Base-by-base conservation (phyloP, 345 rosid species). In the Dovyalis caffra region DNA sequence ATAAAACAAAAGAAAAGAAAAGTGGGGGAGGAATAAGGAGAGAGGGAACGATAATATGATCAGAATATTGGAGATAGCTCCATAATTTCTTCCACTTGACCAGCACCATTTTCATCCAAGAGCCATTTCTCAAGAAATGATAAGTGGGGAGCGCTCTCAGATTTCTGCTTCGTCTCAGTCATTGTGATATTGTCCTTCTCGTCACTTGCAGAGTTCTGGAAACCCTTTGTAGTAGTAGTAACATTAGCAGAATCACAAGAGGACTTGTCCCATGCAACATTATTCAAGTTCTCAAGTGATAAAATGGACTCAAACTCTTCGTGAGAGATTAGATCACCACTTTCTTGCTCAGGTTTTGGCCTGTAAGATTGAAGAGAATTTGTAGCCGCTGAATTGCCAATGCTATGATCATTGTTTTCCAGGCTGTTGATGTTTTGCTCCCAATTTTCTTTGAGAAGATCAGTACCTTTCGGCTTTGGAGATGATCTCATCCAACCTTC, bases 71-170 rank as follows among this genome's bases (percentile, higher is more conserved):
- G 71, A 45, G 81, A 74, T 11, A 81, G 40, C 31, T 74, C 78
- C 76, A 77, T 34, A 14, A 71, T 64, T 31, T 74, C 84, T 64
- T 77, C 84, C 20, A 57, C 81, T 70, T 81, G 75, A 70, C 23
- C 71, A 73, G 74, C 18, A 64, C 70, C 57, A 58, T 28, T 65
- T 87, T 95, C 99, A 70, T 93, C 99, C 83, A 92, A 76, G 32
- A 96, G 92, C 98, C 99, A 96, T 76, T 92, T 96, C 91, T 96
- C 98, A 75, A 96, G 94, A 83, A 87, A 87, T 28, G 97, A 81
- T 37, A 96, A 77, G 72, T 95, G 95, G 56, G 94, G 97, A 66
- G 72, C 74, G 57, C 72, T 74, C 8, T 85, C 82, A 35, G 80
- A 74, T 45, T 77, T 81, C 70, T 76, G 80, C 75, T 69, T 76